Evolutionary conservation across 331 rosid species (phyloP).

Genomic region (Telfairia occidentalis): DNA sequence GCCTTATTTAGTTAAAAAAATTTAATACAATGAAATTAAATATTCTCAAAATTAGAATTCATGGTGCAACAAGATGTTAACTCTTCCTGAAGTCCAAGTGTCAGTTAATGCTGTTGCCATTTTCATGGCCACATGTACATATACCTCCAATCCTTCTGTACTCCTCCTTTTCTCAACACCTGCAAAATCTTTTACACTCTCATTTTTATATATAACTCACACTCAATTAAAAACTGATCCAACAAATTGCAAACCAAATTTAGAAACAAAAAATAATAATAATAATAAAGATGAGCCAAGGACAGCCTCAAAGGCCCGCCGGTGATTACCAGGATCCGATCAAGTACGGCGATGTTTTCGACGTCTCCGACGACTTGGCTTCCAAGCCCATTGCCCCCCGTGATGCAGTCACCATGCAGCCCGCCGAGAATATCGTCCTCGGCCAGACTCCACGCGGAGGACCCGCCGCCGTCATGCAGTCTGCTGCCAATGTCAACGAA

Average conservation of each 20-base stretch:
- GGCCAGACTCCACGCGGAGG: conserved; percentile 49
- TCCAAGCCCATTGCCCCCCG: conserved; percentile 28
- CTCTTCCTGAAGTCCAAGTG: too few species aligned
- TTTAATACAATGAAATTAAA: too few species aligned
- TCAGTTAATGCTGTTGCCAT: too few species aligned
- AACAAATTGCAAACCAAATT: not conserved
- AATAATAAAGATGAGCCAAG: not conserved
- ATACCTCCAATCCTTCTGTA: too few species aligned
- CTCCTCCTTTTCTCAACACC: not conserved
- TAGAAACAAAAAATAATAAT: not conserved
- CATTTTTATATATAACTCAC: not conserved
- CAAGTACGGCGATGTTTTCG: conserved; percentile 50
- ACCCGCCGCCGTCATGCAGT: conserved; percentile 55
- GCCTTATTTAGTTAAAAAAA: too few species aligned
- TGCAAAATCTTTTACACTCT: not conserved
- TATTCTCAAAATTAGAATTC: too few species aligned
- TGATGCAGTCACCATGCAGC: conserved; percentile 50
- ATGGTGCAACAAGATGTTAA: too few species aligned
- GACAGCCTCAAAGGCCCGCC: not conserved
- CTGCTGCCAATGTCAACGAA: conserved; percentile 32
- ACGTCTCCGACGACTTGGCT: conserved; percentile 42
- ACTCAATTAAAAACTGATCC: not conserved
- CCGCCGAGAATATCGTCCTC: conserved; percentile 34
- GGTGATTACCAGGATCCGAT: conserved; percentile 24
- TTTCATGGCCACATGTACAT: too few species aligned